phyloP scores from a whole-genome alignment of 371 early-diverging fungal species.

The Funneliformis caledonium region DNA sequence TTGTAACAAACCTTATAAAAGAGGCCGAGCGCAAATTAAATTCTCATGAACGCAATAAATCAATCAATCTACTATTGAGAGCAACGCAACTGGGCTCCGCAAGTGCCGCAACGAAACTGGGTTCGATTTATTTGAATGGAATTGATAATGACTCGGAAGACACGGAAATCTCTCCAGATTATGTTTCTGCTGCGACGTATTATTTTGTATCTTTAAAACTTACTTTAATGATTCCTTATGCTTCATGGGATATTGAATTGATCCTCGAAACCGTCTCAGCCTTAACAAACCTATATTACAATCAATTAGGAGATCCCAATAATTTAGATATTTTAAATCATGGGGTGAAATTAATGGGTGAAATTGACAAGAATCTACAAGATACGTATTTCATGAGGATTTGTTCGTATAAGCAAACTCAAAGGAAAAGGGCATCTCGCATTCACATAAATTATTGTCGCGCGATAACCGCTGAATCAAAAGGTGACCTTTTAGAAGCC shows the following conservation, averaged over 20 bases:
- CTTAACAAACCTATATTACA: background rate
- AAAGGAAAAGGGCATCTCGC: background rate
- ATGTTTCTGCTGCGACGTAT: conserved; percentile 7
- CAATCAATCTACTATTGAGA: background rate
- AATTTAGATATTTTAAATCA: conserved; percentile 22
- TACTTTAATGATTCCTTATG: background rate
- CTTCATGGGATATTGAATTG: background rate
- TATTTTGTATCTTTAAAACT: conserved; percentile 29
- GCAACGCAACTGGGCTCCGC: conserved; percentile 5
- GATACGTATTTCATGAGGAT: conserved; percentile 2
- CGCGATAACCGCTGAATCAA: background rate
- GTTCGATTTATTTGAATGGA: background rate
- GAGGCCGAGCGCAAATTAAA: background rate
- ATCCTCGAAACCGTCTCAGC: background rate
- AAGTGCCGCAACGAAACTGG: conserved; percentile 6
- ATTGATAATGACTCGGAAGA: background rate
- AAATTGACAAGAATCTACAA: conserved; percentile 4
- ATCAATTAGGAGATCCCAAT: background rate
- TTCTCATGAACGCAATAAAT: background rate
- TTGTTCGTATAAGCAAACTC: background rate
- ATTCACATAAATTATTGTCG: conserved; percentile 23
- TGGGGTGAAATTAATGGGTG: background rate
- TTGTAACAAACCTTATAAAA: background rate
- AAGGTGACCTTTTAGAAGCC: background rate
- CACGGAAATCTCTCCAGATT: background rate